These are phyloP conservation scores for Pistacia integerrima DNA, from an alignment of 345 rosid species.

Conservation along the genomic window DNA sequence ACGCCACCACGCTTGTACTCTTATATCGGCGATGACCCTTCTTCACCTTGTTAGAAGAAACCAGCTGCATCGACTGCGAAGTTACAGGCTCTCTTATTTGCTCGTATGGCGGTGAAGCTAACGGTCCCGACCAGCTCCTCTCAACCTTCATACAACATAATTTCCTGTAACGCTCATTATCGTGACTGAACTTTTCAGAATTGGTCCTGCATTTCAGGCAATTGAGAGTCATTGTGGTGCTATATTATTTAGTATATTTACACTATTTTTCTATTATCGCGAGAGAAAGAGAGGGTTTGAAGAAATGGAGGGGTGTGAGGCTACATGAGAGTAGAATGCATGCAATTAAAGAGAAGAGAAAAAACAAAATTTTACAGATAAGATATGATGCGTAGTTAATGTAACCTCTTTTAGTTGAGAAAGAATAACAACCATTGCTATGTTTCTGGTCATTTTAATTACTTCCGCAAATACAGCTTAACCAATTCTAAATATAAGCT, in stretches of 20 bases:
- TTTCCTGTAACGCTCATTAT: neutral
- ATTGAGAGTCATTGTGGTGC: constrained; percentile 55
- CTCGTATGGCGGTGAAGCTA: constrained; percentile 24
- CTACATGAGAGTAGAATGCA: neutral
- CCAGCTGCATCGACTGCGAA: neutral
- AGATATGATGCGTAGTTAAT: too few relatives aligned
- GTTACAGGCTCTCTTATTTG: constrained; percentile 16
- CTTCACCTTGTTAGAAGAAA: constrained; percentile 30
- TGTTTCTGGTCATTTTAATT: neutral
- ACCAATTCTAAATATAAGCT: constrained; percentile 16
- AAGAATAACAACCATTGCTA: neutral
- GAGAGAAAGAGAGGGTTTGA: neutral
- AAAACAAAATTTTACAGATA: too few relatives aligned
- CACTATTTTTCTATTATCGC: neutral
- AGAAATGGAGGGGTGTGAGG: neutral
- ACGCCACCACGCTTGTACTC: constrained; percentile 34
- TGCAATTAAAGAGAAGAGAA: neutral
- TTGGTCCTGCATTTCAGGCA: constrained; percentile 61
- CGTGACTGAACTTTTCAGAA: constrained; percentile 20
- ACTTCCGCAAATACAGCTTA: constrained; percentile 27
- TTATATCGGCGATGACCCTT: constrained; percentile 41
- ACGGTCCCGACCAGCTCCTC: constrained; percentile 51
- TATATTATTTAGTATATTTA: too few relatives aligned
- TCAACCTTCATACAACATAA: constrained; percentile 29
- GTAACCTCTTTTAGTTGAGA: neutral